phyloP scores from a whole-genome alignment of 768 basidiomycete genomes.

The Thelephora aurantiotincta region DNA sequence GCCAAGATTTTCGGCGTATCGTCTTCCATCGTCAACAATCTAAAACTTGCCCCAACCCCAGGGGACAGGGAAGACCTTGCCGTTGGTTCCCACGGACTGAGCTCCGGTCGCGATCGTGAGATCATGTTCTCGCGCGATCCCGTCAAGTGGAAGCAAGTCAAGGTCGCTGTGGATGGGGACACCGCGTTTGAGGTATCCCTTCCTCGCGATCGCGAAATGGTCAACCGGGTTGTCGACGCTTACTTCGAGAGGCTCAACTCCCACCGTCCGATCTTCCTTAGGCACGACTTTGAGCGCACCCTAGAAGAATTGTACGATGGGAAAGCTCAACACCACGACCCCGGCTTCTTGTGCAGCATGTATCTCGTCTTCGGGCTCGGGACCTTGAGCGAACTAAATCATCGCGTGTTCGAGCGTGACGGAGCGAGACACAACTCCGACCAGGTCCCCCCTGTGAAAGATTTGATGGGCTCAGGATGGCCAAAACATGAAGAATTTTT shows the following conservation, averaged over 20 bases:
- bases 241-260: slow-evolving; percentile 70
- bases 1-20: slow-evolving; percentile 74
- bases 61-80: slow-evolving; percentile 62
- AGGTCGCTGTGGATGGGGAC: slow-evolving; percentile 24
- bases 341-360: slow-evolving; percentile 65
- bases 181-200: slow-evolving; percentile 25
- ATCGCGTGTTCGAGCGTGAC: slow-evolving; percentile 42
- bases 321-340: slow-evolving; percentile 40
- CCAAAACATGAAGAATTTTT: slow-evolving; percentile 79
- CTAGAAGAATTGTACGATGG: slow-evolving; percentile 56
- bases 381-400: slow-evolving; percentile 70
- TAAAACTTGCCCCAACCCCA: slow-evolving; percentile 33
- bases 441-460: slow-evolving; percentile 29
- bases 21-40: slow-evolving; percentile 49
- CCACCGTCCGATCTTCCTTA: slow-evolving; percentile 66
- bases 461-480: slow-evolving; percentile 55
- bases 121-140: slow-evolving; percentile 43
- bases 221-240: slow-evolving; percentile 43
- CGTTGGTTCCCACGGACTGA: slow-evolving; percentile 58
- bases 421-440: slow-evolving; percentile 21
- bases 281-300: slow-evolving; percentile 50
- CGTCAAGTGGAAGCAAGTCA: slow-evolving; percentile 43
- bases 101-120: slow-evolving; percentile 54
- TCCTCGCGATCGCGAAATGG: slow-evolving; percentile 63
- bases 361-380: slow-evolving; percentile 72